A percentile compares a stretch with the other conserved stretches of the same genome.
Conservation (phyloP, 495 filamentous ascomycete species). For the Penicillium dipodomyicola region DNA sequence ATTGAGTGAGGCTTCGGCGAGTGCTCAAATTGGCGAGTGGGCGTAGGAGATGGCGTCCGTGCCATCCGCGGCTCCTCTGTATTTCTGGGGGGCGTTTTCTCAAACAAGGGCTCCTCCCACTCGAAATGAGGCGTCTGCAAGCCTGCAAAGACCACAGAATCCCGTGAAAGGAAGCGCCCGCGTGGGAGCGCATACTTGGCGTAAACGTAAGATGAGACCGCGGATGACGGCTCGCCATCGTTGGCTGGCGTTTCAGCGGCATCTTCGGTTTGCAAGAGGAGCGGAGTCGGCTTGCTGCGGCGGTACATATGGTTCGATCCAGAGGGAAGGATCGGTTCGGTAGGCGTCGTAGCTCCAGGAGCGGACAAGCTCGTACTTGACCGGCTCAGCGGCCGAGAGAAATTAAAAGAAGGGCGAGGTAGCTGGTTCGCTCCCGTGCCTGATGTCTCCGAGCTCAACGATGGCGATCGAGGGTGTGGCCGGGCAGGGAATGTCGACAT, state of each 20-base stretch:
- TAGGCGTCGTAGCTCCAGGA: constrained; percentile 29
- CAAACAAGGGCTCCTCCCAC: constrained; percentile 57
- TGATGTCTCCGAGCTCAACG: constrained; percentile 74
- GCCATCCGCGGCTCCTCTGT: constrained; percentile 36
- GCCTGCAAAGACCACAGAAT: constrained; percentile 64
- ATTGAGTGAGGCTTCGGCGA: constrained; percentile 41
- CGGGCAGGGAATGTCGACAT: constrained; percentile 56
- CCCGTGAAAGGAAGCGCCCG: constrained; percentile 69
- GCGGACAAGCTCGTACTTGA: constrained; percentile 61
- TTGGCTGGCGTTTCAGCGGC: constrained; percentile 8
- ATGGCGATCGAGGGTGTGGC: constrained; percentile 68
- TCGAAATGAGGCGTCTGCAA: constrained; percentile 57
- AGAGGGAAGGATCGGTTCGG: constrained; percentile 17
- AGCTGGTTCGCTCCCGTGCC: constrained; percentile 54
- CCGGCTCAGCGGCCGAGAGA: constrained; percentile 85
- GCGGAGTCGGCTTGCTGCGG: constrained; percentile 39
- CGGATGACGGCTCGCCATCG: constrained; percentile 41
- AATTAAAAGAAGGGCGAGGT: constrained; percentile 80
- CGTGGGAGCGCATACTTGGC: constrained; percentile 80
- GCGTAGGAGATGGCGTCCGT: constrained; percentile 38
- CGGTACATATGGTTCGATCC: constrained; percentile 31
- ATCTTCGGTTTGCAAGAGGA: constrained; percentile 36
- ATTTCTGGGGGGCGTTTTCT: constrained; percentile 48
- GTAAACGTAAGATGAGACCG: constrained; percentile 75
- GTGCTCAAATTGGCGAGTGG: constrained; percentile 17